Percentiles rank a stretch among this genome's conserved stretches.
Evolutionary conservation across 305 asterid genomes (phyloP).

Genomic region (Withania somnifera): DNA sequence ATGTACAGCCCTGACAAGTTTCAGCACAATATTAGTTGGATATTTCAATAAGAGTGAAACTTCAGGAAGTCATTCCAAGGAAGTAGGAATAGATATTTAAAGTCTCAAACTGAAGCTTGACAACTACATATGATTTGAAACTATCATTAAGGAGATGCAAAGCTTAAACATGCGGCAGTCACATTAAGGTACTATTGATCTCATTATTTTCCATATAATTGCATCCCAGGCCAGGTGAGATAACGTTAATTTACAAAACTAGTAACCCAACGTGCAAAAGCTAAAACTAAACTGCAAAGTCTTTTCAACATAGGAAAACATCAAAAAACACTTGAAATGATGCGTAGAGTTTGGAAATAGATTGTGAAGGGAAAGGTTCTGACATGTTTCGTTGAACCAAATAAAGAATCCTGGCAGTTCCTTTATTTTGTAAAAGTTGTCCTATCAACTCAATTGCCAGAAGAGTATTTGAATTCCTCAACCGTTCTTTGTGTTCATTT

Average conservation of each 20-base stretch:
- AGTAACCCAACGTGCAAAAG: neutral
- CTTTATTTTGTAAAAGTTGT: constrained; percentile 57
- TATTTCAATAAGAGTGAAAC: neutral
- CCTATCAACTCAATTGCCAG: constrained; percentile 68
- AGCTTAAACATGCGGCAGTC: neutral
- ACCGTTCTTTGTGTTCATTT: constrained; percentile 37
- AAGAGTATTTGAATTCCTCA: constrained; percentile 43
- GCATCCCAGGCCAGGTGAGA: neutral
- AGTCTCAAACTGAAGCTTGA: neutral
- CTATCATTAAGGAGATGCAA: neutral
- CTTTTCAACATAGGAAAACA: neutral
- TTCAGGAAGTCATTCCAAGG: constrained; percentile 1
- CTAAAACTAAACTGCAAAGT: neutral
- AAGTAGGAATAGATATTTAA: neutral
- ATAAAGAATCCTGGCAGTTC: constrained; percentile 75
- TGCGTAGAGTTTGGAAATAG: neutral
- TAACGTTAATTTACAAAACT: neutral
- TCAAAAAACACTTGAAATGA: neutral
- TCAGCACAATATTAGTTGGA: neutral
- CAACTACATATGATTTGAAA: neutral
- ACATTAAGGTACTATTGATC: neutral
- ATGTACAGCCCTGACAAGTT: constrained; percentile 43
- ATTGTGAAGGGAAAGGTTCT: constrained; percentile 34
- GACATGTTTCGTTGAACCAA: constrained; percentile 93
- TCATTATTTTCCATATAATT: neutral